Evolutionary conservation across 129 eudicot genomes (phyloP), one percentile per base, ranked within the genome.

Genomic region (Saposhnikovia divaricata): DNA sequence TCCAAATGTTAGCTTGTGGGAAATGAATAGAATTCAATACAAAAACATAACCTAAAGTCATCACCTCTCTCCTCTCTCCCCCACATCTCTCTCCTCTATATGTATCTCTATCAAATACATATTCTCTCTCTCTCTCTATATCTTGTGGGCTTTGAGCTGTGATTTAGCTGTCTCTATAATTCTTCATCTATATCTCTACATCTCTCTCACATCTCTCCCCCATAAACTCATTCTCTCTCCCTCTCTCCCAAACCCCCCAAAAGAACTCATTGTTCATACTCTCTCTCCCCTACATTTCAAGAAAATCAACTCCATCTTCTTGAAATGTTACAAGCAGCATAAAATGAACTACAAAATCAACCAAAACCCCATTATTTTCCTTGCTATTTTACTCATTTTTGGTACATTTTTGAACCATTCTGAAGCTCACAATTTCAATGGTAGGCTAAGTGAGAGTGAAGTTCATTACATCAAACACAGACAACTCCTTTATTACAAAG

Each of bases 71-170:
- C 38, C 27, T 65, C 72, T 65, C 71, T 65, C 71, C 25, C 71
- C 28, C 68, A 23, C 68, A 6, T 8, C 11, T 25, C 4, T 28
- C 81, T 84, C 72, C 40, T 23, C n/a, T n/a, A n/a, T n/a, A 23
- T 59, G n/a, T 59, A 59, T 59, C 82, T 85, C 57, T 50, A 50
- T 50, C 57, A 50, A 50, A 0, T 50, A 50, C 42, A 13, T 8
- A 3, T 4, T 66, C 72, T 66, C 72, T 66, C 3, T 66, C 72
- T 66, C 72, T 66, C 72, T 66, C 72, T 66, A 66, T 66, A 66
- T 66, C 83, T 86, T 87, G 96, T 93, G 92, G 91, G 91, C 81
- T 89, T 93, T 88, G 96, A 93, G 98, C 98, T 93, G 98, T 93
- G 91, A 85, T 85, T 84, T 93, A 93, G 96, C 98, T 93, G 96